A percentile compares a stretch with the other conserved stretches of the same genome.
Evolutionary conservation across 2,329 filamentous ascomycete genomes (phyloP).

Genomic region (Cordyceps cateniannulata): DNA sequence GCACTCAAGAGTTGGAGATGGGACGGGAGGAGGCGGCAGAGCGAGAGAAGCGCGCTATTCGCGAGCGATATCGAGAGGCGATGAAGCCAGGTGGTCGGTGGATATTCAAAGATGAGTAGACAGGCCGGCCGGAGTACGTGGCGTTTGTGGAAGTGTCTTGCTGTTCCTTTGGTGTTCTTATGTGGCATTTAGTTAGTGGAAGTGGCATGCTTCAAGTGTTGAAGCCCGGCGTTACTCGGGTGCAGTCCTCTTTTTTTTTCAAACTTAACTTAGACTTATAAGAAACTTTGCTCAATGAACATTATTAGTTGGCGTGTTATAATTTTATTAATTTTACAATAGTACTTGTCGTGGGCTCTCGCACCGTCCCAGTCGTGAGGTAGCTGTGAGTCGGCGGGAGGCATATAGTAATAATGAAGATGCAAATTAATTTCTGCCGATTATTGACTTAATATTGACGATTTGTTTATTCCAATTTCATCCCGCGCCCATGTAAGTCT

Average conservation of each 20-base stretch:
- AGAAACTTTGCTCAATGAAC: neutral
- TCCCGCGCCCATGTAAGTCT: too few relatives aligned
- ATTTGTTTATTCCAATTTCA: too few relatives aligned
- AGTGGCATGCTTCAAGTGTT: slow-evolving; percentile 3
- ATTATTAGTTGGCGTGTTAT: neutral
- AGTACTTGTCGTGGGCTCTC: too few relatives aligned
- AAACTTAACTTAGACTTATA: neutral
- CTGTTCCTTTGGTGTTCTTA: neutral
- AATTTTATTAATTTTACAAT: too few relatives aligned
- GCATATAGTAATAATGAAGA: too few relatives aligned
- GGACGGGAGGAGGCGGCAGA: slow-evolving; percentile 60
- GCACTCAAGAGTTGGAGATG: slow-evolving; percentile 68
- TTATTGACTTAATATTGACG: too few relatives aligned
- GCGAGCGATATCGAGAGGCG: slow-evolving; percentile 73
- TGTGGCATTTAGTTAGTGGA: neutral
- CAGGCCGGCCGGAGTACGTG: neutral
- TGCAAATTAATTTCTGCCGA: too few relatives aligned
- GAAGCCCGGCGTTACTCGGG: neutral
- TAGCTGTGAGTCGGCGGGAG: too few relatives aligned
- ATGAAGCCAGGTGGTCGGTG: slow-evolving; percentile 70
- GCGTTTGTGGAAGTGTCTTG: neutral
- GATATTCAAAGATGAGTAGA: slow-evolving; percentile 73
- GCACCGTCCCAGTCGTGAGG: too few relatives aligned
- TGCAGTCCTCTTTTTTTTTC: too few relatives aligned
- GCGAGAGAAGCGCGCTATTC: slow-evolving; percentile 57